These are phyloP conservation scores for Lagenidium giganteum DNA, from an alignment of 352 stramenopile species.

Conservation along the genomic window DNA sequence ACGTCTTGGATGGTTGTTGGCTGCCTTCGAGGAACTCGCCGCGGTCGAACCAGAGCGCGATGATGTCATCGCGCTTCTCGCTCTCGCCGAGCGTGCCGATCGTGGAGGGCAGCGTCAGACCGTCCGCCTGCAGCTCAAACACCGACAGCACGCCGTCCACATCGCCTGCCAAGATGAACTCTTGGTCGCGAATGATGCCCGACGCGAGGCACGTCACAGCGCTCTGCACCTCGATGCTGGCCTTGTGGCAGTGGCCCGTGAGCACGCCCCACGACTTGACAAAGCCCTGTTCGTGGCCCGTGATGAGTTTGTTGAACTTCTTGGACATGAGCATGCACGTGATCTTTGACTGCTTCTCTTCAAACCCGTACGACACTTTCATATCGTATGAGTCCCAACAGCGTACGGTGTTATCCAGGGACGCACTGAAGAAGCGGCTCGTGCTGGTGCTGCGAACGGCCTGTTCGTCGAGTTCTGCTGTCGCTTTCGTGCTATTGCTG, in stretches of 20 bases:
- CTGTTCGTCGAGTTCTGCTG: no score
- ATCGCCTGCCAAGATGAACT: slow-evolving; percentile 53
- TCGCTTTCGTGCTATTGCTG: slow-evolving; percentile 5
- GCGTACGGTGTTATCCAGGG: slow-evolving; percentile 61
- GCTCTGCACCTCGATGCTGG: slow-evolving; percentile 19
- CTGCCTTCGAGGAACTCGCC: slow-evolving; percentile 42
- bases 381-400: slow-evolving; percentile 77
- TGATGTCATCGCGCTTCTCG: slow-evolving; percentile 44
- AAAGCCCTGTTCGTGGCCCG: slow-evolving; percentile 43
- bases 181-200: slow-evolving; percentile 43
- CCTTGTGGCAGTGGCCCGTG: slow-evolving; percentile 38
- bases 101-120: slow-evolving; percentile 11
- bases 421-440: slow-evolving; percentile 56
- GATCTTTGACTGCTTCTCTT: slow-evolving; percentile 60
- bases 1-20: no score
- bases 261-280: slow-evolving; percentile 66
- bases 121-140: slow-evolving; percentile 49
- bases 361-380: slow-evolving; percentile 53
- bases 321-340: slow-evolving; percentile 48
- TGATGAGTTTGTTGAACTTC: slow-evolving; percentile 50
- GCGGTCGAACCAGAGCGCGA: slow-evolving; percentile 42
- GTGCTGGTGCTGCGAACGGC: no score
- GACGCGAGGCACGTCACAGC: slow-evolving; percentile 44
- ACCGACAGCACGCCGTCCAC: slow-evolving; percentile 39
- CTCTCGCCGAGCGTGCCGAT: slow-evolving; percentile 5